Evolutionary conservation across 148 eudicot species (phyloP).

Genomic region (Silene uniflora): DNA sequence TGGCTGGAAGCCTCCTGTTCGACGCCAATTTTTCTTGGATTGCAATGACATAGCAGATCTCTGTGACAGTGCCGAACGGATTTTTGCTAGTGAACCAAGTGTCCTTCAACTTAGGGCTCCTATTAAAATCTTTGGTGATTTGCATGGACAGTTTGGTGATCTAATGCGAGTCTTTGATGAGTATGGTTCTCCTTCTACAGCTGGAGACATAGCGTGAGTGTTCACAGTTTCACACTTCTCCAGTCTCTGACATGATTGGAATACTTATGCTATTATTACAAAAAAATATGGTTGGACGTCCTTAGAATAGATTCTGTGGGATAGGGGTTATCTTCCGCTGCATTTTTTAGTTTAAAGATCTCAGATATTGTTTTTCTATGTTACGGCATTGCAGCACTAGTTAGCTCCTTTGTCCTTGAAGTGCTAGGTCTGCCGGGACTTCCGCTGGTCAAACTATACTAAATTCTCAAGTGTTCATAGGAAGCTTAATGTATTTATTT

Average conservation of each 20-base stretch:
- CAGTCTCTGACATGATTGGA: background rate
- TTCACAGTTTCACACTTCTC: slow-evolving; percentile 12
- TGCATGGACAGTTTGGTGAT: slow-evolving; percentile 99
- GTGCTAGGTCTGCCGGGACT: background rate
- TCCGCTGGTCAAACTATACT: background rate
- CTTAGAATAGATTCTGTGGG: background rate
- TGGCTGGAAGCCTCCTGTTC: slow-evolving; percentile 99
- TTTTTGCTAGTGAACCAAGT: slow-evolving; percentile 70
- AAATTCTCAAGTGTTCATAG: background rate
- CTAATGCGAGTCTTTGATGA: slow-evolving; percentile 99
- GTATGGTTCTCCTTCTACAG: slow-evolving; percentile 98
- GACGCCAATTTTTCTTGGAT: slow-evolving; percentile 95
- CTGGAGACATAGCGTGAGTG: slow-evolving; percentile 97
- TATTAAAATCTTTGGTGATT: slow-evolving; percentile 96
- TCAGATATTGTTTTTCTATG: background rate
- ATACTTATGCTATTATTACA: background rate
- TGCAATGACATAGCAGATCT: slow-evolving; percentile 98
- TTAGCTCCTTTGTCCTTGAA: background rate
- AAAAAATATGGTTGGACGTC: background rate
- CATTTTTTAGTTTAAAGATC: too few relatives aligned
- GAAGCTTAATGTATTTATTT: background rate
- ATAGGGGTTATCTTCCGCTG: background rate
- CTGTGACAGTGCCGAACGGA: slow-evolving; percentile 50
- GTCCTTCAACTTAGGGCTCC: slow-evolving; percentile 95
- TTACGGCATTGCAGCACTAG: background rate